A percentile compares a stretch with the other conserved stretches of the same genome.
Evolutionary conservation across 2,329 filamentous ascomycete species (phyloP).

Genomic region (Colletotrichum musae): DNA sequence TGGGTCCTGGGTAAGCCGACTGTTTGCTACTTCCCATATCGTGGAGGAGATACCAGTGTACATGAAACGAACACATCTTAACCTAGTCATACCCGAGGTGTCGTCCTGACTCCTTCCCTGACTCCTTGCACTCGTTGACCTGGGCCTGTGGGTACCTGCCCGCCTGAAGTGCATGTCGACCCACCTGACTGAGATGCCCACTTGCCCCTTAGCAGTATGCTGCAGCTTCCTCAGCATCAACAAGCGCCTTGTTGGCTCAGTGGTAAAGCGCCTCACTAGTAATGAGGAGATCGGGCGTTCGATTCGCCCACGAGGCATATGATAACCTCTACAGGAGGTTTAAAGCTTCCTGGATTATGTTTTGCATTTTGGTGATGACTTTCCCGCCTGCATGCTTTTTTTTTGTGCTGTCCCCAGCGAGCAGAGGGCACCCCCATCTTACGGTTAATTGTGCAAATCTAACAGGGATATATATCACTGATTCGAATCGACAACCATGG

Average conservation of each 20-base stretch:
- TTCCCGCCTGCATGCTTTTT: no score
- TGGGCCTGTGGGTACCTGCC: background rate
- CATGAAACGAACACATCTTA: slow-evolving; percentile 21
- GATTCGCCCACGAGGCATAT: slow-evolving; percentile 42
- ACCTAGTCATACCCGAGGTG: background rate
- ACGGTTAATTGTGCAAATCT: no score
- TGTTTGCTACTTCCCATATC: slow-evolving; percentile 3
- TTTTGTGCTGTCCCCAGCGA: no score
- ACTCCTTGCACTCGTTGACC: background rate
- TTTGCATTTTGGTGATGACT: no score
- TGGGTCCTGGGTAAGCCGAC: slow-evolving; percentile 15
- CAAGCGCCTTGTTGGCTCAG: slow-evolving; percentile 42
- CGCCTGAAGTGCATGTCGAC: no score
- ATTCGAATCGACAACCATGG: no score
- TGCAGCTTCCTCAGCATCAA: background rate
- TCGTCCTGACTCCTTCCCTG: background rate
- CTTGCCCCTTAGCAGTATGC: no score
- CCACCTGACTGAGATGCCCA: no score
- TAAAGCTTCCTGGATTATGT: no score
- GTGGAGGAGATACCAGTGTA: slow-evolving; percentile 39
- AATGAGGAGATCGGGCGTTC: slow-evolving; percentile 43
- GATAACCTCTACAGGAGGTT: no score
- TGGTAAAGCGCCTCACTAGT: slow-evolving; percentile 44
- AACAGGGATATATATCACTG: no score
- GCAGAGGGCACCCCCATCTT: no score